phyloP scores from a whole-genome alignment of 768 basidiomycete genomes.

The Calocera cornea region DNA sequence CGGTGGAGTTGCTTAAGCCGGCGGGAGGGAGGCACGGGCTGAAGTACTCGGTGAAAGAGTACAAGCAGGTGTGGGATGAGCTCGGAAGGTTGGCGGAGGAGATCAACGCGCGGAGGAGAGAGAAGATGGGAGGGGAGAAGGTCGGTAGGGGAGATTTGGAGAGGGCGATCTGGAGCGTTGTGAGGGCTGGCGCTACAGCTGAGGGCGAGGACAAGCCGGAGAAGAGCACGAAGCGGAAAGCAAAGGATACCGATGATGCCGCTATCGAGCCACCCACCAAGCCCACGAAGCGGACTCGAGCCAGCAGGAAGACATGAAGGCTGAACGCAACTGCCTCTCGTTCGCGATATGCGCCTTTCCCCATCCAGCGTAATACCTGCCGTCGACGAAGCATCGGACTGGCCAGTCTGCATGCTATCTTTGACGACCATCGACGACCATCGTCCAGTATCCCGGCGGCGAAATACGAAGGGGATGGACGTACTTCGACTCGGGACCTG shows the following conservation, averaged over 20 bases:
- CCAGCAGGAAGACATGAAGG: background rate
- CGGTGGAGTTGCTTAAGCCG: background rate
- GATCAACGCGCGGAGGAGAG: background rate
- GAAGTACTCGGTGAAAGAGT: background rate
- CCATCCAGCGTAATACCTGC: too few species aligned
- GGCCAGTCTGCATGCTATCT: too few species aligned
- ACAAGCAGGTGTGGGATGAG: background rate
- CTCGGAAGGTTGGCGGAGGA: background rate
- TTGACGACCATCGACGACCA: too few species aligned
- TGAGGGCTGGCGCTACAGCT: background rate
- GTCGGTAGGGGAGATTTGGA: background rate
- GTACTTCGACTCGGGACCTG: too few species aligned
- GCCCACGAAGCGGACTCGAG: background rate
- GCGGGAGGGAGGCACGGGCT: background rate
- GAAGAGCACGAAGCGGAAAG: background rate
- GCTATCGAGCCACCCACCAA: background rate
- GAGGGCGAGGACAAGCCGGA: background rate
- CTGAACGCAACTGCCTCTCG: too few species aligned
- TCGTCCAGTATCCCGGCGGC: too few species aligned
- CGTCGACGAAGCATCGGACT: too few species aligned
- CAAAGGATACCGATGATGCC: background rate
- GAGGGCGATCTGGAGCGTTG: background rate
- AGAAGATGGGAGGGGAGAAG: background rate
- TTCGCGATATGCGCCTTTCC: too few species aligned
- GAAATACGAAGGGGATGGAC: too few species aligned